Percentiles rank a stretch among this genome's conserved stretches.
These are phyloP conservation scores for Cavenderia fasciculata DNA, from an alignment of 78 protist genomes.

Conservation along the genomic window DNA sequence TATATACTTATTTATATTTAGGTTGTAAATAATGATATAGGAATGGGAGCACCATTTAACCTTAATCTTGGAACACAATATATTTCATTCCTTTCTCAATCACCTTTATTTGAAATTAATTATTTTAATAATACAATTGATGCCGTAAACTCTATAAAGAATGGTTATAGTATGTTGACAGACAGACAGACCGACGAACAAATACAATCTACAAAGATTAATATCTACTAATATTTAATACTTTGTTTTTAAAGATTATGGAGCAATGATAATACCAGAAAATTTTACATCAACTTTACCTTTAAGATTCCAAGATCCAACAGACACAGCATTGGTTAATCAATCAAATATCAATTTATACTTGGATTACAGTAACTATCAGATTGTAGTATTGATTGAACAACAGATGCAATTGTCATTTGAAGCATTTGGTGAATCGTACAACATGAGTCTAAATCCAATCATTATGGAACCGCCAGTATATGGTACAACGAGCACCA, in stretches of 20 bases:
- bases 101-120: conserved; percentile 10
- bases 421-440: background rate
- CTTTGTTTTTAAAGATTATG: background rate
- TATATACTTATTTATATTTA: no score
- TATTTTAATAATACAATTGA: background rate
- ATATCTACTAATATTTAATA: background rate
- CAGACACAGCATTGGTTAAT: background rate
- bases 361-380: conserved; percentile 51
- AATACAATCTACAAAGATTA: background rate
- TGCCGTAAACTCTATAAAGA: conserved; percentile 12
- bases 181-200: background rate
- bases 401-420: conserved; percentile 5
- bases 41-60: background rate
- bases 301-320: background rate
- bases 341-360: background rate
- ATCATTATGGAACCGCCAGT: conserved; percentile 23
- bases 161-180: conserved; percentile 6
- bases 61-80: background rate
- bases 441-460: conserved; percentile 17
- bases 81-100: background rate
- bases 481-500: conserved; percentile 27
- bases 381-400: conserved; percentile 14
- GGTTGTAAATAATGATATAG: conserved; percentile 39
- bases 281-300: conserved; percentile 1
- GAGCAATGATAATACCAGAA: background rate